Evolutionary conservation across 2,329 filamentous ascomycete genomes (phyloP).

Genomic region (Pseudogymnoascus sp.): DNA sequence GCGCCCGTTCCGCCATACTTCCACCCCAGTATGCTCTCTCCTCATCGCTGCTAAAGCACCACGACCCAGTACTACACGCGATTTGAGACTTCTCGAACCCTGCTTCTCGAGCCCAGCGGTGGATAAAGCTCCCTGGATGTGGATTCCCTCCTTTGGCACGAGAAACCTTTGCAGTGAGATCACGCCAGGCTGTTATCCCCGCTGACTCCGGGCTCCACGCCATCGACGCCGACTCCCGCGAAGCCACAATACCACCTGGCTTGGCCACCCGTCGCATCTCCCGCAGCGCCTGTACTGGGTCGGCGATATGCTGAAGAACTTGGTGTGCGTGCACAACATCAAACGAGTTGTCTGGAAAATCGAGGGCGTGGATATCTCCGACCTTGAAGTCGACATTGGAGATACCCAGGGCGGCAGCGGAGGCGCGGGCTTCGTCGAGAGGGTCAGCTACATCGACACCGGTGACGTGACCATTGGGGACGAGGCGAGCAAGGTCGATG

Average conservation of each 20-base stretch:
- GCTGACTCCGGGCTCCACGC: slow-evolving; percentile 17
- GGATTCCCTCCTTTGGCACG: slow-evolving; percentile 13
- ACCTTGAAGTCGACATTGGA: slow-evolving; percentile 21
- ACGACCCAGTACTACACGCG: slow-evolving; percentile 13
- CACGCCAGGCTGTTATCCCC: slow-evolving; percentile 14
- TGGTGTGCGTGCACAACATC: slow-evolving; percentile 55
- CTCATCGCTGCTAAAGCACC: slow-evolving; percentile 14
- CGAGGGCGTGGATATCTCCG: slow-evolving; percentile 23
- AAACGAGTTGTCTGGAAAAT: slow-evolving; percentile 41
- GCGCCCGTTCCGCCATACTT: slow-evolving; percentile 23
- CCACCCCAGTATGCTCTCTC: slow-evolving; percentile 13
- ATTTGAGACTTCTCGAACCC: slow-evolving; percentile 14
- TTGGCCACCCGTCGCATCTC: slow-evolving; percentile 49
- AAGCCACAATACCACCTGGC: slow-evolving; percentile 44
- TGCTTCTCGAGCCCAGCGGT: slow-evolving; percentile 16
- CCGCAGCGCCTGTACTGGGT: slow-evolving; percentile 41
- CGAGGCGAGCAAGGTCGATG: slow-evolving; percentile 34
- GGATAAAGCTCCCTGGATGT: slow-evolving; percentile 13
- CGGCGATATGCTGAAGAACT: slow-evolving; percentile 47
- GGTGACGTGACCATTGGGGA: slow-evolving; percentile 33
- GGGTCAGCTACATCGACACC: slow-evolving; percentile 33
- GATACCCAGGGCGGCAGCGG: slow-evolving; percentile 14
- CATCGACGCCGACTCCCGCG: slow-evolving; percentile 26
- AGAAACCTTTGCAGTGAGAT: slow-evolving; percentile 11
- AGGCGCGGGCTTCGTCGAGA: slow-evolving; percentile 16